phyloP scores from a whole-genome alignment of 2,329 filamentous ascomycete genomes.

The Lithohypha guttulata region DNA sequence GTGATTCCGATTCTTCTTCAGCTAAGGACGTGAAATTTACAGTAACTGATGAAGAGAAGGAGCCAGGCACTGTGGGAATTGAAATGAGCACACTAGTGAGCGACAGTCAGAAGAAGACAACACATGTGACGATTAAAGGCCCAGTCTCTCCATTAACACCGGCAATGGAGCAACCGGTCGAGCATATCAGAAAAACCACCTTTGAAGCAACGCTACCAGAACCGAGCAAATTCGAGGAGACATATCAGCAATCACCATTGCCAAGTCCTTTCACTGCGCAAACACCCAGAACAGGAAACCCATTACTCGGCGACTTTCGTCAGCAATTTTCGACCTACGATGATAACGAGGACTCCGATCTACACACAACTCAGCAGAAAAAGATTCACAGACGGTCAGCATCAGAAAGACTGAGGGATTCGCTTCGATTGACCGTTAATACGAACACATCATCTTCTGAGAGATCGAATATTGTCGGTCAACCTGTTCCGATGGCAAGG shows the following conservation, averaged over 20 bases:
- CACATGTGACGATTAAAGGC: background rate
- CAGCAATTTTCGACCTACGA: slow-evolving; percentile 1
- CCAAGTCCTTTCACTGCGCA: background rate
- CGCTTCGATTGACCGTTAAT: slow-evolving; percentile 3
- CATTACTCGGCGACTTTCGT: slow-evolving; percentile 3
- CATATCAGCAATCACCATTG: background rate
- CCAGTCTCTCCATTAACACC: slow-evolving; percentile 4
- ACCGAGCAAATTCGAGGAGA: background rate
- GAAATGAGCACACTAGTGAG: slow-evolving; percentile 5
- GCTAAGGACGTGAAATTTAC: slow-evolving; percentile 4
- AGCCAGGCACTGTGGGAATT: background rate
- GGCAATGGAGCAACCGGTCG: background rate
- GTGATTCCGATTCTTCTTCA: slow-evolving; percentile 5
- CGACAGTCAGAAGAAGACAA: background rate
- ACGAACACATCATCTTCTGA: background rate
- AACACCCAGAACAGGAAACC: slow-evolving; percentile 5
- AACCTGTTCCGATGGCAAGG: background rate
- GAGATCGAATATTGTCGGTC: background rate
- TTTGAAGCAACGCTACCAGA: background rate
- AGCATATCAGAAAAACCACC: background rate
- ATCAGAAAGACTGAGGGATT: background rate
- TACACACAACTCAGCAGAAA: background rate
- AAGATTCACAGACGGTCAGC: background rate
- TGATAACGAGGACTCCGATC: slow-evolving; percentile 7
- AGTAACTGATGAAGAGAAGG: background rate